Evolutionary conservation across 768 basidiomycete genomes (phyloP).

Genomic region (Russula virescens): DNA sequence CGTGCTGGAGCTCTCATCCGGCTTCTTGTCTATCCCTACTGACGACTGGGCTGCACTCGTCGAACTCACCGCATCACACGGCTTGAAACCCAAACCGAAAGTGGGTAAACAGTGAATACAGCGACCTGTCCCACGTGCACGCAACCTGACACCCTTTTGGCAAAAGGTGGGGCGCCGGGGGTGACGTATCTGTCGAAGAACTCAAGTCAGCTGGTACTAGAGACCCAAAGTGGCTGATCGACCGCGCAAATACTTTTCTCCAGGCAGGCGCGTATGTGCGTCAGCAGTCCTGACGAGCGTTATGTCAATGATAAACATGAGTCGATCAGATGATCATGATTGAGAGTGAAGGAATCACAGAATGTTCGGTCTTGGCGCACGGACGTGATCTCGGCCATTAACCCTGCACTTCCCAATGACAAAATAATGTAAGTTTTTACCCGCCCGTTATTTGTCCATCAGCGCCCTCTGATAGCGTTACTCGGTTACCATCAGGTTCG

Average conservation of each 20-base stretch:
- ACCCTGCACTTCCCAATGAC: conserved; percentile 36
- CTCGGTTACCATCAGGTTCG: conserved; percentile 30
- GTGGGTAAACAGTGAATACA: conserved; percentile 35
- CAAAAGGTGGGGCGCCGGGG: conserved; percentile 35
- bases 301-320: not conserved
- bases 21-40: conserved; percentile 40
- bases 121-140: no score
- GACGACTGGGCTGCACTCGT: conserved; percentile 40
- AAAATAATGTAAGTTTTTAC: conserved; percentile 36
- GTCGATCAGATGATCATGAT: conserved; percentile 39
- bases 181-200: conserved; percentile 36
- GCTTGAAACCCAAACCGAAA: conserved; percentile 41
- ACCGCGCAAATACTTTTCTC: conserved; percentile 37
- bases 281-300: not conserved
- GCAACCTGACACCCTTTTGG: conserved; percentile 3
- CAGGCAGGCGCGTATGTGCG: conserved; percentile 36
- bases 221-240: conserved; percentile 38
- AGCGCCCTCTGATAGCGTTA: not conserved
- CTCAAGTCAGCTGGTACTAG: conserved; percentile 38
- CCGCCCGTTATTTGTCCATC: not conserved
- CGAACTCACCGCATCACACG: conserved; percentile 36
- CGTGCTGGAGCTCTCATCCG: conserved; percentile 41
- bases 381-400: conserved; percentile 40
- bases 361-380: conserved; percentile 40
- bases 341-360: conserved; percentile 43